Percentiles rank a stretch among this genome's conserved stretches.
phyloP scores from a whole-genome alignment of 2,329 filamentous ascomycete species.

The Nothophaeocryptopus gaeumannii region DNA sequence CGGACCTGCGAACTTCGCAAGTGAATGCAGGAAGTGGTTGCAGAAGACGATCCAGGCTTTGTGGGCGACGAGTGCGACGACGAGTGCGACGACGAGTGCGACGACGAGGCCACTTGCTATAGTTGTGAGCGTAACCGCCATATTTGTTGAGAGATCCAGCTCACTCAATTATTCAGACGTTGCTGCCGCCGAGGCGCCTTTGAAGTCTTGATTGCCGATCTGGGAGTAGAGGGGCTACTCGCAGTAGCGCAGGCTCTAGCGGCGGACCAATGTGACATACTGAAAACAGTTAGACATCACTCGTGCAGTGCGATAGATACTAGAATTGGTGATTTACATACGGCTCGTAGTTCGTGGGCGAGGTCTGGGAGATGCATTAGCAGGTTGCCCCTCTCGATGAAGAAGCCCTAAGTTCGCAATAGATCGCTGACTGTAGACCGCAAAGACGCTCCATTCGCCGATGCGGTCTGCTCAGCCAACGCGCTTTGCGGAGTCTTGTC shows the following conservation, averaged over 20 bases:
- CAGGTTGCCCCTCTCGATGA: too few relatives aligned
- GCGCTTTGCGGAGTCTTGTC: too few relatives aligned
- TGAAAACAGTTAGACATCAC: background rate
- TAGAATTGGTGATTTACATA: too few relatives aligned
- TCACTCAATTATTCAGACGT: background rate
- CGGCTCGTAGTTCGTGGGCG: too few relatives aligned
- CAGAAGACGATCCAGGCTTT: conserved; percentile 7
- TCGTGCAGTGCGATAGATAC: too few relatives aligned
- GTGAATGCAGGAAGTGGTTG: conserved; percentile 13
- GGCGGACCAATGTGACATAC: background rate
- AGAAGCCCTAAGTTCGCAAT: too few relatives aligned
- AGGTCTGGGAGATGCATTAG: too few relatives aligned
- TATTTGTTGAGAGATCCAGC: background rate
- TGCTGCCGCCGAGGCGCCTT: background rate
- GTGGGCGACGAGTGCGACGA: conserved; percentile 2
- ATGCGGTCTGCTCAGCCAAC: too few relatives aligned
- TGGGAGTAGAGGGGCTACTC: background rate
- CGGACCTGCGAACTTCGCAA: conserved; percentile 14
- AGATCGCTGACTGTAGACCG: background rate
- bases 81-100: conserved; percentile 3
- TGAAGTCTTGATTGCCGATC: background rate
- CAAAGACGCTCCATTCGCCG: too few relatives aligned
- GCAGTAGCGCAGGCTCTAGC: conserved; percentile 3
- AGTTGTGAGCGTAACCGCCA: conserved; percentile 2
- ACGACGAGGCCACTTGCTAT: conserved; percentile 5